Evolutionary conservation across 495 filamentous ascomycete species (phyloP), one percentile per base, ranked within the genome.

Genomic region (Annulohypoxylon nitens): DNA sequence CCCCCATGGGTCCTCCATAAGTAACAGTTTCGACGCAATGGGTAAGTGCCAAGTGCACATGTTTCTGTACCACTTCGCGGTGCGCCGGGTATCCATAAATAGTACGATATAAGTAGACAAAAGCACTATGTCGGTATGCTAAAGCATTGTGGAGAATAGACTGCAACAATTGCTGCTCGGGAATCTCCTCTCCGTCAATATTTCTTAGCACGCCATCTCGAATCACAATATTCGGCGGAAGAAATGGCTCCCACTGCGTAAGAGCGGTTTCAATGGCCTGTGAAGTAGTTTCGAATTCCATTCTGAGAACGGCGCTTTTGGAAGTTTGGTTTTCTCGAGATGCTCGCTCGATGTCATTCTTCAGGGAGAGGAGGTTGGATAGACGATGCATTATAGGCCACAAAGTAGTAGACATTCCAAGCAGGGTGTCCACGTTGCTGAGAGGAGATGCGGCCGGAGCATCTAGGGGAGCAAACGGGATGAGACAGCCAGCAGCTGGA

Each of bases 361-460:
- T 88, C 8, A 87, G 80, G 1, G 83, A 84, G 5, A 85, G 79
- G 2, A 90, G 79, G 68, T 84, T 84, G 1, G 88, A 88, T 6
- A 90, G 81, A 1, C 88, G 86, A 73, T 90, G 87, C 69, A 90
- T 88, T 45, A 90, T 85, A 30, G 88, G 88, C 88, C 88, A 90
- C 0, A 90, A 75, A 33, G 88, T 88, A 7, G 86, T 88, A 11
- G 87, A 84, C 78, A 90, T 85, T 30, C 88, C 88, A n/a, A 90
- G 83, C 9, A 90, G 82, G 12, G 87, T 88, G 70, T 90, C 88
- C 12, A 90, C 86, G 34, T 83, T 83, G 57, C 78, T 80, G 2
- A 83, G 66, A 9, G 85, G 81, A 18, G 86, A 86, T 16, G 80
- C 78, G 5, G 81, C 77, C 3, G 75, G 79, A 0, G 82, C 81